Percentiles rank a stretch among this genome's conserved stretches.
Evolutionary conservation across 2,329 filamentous ascomycete species (phyloP).

Genomic region (Colletotrichum godetiae): DNA sequence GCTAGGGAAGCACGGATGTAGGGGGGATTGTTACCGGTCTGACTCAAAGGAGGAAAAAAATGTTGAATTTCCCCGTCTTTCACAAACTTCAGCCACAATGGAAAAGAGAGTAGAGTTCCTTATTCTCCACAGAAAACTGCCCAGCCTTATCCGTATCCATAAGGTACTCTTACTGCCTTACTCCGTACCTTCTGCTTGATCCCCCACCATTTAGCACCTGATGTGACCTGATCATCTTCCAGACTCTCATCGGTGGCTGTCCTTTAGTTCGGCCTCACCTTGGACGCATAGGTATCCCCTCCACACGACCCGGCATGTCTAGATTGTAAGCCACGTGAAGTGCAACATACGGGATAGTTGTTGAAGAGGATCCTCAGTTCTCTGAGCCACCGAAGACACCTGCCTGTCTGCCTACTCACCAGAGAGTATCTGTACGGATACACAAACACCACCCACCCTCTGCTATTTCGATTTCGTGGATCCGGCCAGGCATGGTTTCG

Average conservation of each 20-base stretch:
- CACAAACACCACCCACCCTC: neutral
- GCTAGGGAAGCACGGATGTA: too few species aligned
- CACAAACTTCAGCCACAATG: neutral
- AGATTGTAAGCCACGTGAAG: neutral
- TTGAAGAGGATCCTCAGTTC: neutral
- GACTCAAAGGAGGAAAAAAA: neutral
- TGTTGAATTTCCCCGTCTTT: neutral
- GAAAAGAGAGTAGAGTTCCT: neutral
- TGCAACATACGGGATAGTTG: neutral
- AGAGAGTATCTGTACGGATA: neutral
- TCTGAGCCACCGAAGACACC: neutral
- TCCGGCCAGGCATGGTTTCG: neutral
- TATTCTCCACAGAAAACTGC: neutral
- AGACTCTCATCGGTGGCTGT: neutral
- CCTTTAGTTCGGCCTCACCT: neutral
- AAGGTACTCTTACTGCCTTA: neutral
- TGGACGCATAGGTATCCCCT: neutral
- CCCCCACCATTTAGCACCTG: neutral
- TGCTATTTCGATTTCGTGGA: neutral
- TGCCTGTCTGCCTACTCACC: neutral
- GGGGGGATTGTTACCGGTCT: neutral
- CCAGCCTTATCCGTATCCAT: neutral
- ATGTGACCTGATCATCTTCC: neutral
- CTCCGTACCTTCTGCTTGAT: neutral
- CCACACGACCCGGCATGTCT: neutral